Conservation (phyloP, 768 basidiomycete species). For the Psilocybe sp. region DNA sequence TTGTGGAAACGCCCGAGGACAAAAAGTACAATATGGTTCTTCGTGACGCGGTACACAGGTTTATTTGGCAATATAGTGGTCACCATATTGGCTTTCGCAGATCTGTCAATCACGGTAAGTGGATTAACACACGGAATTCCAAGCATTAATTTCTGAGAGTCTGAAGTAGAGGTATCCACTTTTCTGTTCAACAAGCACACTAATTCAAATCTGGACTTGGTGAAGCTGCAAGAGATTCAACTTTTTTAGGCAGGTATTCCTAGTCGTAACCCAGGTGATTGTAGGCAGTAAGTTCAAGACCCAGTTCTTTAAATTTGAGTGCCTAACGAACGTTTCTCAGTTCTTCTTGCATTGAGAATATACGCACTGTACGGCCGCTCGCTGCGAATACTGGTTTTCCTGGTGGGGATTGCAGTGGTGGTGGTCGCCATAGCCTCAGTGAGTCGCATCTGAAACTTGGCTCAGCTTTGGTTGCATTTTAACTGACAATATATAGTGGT, state of each 20-base stretch:
- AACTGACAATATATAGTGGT: constrained; percentile 33
- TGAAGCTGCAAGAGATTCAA: constrained; percentile 38
- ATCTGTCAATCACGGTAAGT: constrained; percentile 22
- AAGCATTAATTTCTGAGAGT: constrained; percentile 10
- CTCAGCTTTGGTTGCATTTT: neutral
- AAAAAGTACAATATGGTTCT: constrained; percentile 40
- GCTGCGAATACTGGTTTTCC: constrained; percentile 29
- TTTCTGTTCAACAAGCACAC: neutral
- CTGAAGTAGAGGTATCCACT: constrained; percentile 10
- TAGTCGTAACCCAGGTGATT: constrained; percentile 42
- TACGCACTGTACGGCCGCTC: constrained; percentile 48
- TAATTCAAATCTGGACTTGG: neutral
- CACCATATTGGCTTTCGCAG: constrained; percentile 26
- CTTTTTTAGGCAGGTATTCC: constrained; percentile 36
- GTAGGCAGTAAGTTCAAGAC: constrained; percentile 40
- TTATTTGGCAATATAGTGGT: constrained; percentile 36
- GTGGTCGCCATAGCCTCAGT: constrained; percentile 34
- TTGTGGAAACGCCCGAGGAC: constrained; percentile 43
- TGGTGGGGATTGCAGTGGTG: constrained; percentile 29
- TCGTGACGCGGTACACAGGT: constrained; percentile 47
- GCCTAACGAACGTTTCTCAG: constrained; percentile 17
- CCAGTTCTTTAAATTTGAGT: neutral
- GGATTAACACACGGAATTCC: neutral
- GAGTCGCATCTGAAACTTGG: constrained; percentile 14
- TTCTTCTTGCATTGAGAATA: constrained; percentile 43